Conservation (phyloP, 163 green algal species). For the Scenedesmus sp. region DNA sequence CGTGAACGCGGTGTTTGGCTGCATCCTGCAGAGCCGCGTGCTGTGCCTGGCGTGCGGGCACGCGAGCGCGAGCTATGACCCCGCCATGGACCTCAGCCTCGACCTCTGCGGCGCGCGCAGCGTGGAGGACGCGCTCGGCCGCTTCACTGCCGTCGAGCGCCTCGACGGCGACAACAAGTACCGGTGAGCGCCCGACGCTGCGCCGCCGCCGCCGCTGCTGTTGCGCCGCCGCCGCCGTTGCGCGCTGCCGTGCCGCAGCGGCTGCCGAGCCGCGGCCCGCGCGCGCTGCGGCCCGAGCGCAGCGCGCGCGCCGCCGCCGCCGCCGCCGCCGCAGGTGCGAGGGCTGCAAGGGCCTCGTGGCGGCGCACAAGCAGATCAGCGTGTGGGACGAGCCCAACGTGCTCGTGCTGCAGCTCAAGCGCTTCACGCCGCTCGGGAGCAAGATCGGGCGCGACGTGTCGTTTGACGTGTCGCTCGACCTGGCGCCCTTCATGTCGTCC, state of each 20-base stretch:
- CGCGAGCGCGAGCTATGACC: conserved; percentile 49
- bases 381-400: conserved; percentile 72
- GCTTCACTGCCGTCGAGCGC: conserved; percentile 49
- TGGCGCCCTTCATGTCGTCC: conserved; percentile 74
- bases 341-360: conserved; percentile 50
- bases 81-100: conserved; percentile 51
- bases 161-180: conserved; percentile 61
- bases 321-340: conserved; percentile 41
- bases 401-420: conserved; percentile 85
- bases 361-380: conserved; percentile 51
- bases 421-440: conserved; percentile 72
- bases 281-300: too few species aligned
- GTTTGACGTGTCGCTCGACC: conserved; percentile 75
- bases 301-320: too few species aligned
- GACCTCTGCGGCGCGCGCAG: conserved; percentile 42
- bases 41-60: conserved; percentile 73
- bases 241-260: too few species aligned
- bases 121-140: conserved; percentile 33
- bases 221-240: background rate
- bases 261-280: too few species aligned
- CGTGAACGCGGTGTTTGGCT: conserved; percentile 86
- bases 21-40: conserved; percentile 67
- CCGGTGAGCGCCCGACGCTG: conserved; percentile 24
- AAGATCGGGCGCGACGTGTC: conserved; percentile 80
- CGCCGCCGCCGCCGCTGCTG: background rate